Base-by-base conservation (phyloP, 176 grass and related monocot species). In the Carex myosuroides region DNA sequence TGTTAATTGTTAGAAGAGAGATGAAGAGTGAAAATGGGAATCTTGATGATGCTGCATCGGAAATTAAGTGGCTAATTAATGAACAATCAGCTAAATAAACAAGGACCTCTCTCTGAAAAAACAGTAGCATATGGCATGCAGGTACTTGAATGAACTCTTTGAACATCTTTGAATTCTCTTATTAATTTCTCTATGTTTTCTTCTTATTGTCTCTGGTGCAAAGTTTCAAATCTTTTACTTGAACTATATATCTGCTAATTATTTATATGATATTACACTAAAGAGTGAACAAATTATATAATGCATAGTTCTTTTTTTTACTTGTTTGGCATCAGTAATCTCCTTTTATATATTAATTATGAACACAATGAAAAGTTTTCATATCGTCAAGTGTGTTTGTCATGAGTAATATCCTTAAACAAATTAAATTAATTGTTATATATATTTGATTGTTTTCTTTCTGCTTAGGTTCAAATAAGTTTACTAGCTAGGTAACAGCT, bases 11-110 rank as follows among this genome's bases (percentile, higher is more conserved):
- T 21, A 13, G 4, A 60, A 37, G 33, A 44, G 60, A 61, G 5
- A 35, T 8, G 48, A 21, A 39, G 20, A 18, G 18, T 60, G 72
- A 89, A 56, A 54, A 87, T 95, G 93, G 83, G 93, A 95, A 95
- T 95, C 93, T 95, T 95, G 93, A 95, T 95, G 93, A 95, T 95
- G 90, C 93, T 95, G 93, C 93, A 95, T 95, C 86, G 90, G 93
- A 82, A 87, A 95, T 52, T 89, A 78, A 92, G 78, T 81, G 90
- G 79, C 88, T 90, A 88, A 63, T 33, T 50, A 50, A 39, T 39
- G 37, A 5, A 39, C 37, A 39, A 1, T 39, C 37, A 39, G 37
- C 4, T 39, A 39, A 39, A 39, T 35, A 35, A 35, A 35, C 4
- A 39, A 39, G 37, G 37, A 39, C 37, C 37, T 39, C 37, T 39